Evolutionary conservation across 805 yeast genomes (phyloP), one percentile per base, ranked within the genome.

Genomic region (Ogataea kodamae): DNA sequence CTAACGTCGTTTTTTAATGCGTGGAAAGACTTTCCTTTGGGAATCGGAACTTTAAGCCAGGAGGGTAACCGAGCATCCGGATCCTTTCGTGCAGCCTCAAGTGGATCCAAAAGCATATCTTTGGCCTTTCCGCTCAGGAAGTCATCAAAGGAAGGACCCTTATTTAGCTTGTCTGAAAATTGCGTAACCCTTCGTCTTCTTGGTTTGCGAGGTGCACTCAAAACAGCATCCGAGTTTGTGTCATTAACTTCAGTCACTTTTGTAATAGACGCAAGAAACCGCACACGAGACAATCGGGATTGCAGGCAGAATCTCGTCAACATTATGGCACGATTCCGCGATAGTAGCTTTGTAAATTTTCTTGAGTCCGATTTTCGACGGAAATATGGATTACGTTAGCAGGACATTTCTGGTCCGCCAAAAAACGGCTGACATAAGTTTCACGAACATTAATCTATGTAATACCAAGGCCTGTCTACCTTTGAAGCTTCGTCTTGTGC

Each of bases 31-130:
- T 78, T 72, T 27, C 99, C 99, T 64, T 85, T 86, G n/a, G 98
- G 98, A 43, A 92, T 90, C 3, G 95, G 95, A 3, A 89, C 95
- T 57, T 86, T 88, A 34, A 92, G 69, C 99, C 99, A 92, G 28
- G 76, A 66, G 3, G 99, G 99, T 37, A 92, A 65, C 49, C 95
- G 72, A 22, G 77, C 77, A 22, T 75, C 68, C 4, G 81, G 78
- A 42, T 78, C 85, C 30, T 68, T 71, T 52, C 88, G 68, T 0
- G 88, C 87, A 16, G 70, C 68, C 44, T 78, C 87, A 21, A 89
- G 69, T 2, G 96, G 96, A 63, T 89, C 97, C 7, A 76, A 49
- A 2, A 68, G 48, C 63, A 68, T 60, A 25, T 75, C 72, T 2
- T 83, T 74, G 1, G 96, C 97, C 39, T 78, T 76, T 4, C 96